phyloP scores from a whole-genome alignment of 1,284 basidiomycete genomes.

The Cystobasidiaceae sp. region DNA sequence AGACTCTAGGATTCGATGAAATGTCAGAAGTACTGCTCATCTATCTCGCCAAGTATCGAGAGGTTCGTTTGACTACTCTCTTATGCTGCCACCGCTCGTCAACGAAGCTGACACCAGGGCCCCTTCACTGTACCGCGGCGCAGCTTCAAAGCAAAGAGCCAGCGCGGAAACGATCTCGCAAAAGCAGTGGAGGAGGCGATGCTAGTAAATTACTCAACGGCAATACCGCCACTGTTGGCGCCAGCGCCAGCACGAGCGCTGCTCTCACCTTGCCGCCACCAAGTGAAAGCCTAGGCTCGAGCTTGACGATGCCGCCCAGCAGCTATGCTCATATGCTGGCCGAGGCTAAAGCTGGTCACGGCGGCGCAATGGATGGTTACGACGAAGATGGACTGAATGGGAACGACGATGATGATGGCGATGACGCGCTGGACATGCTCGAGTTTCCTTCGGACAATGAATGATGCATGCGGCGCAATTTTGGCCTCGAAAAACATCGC shows the following conservation, averaged over 20 bases:
- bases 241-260: no score
- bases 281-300: no score
- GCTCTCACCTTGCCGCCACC: no score
- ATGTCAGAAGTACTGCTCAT: constrained; percentile 86
- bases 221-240: no score
- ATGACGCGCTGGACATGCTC: constrained; percentile 15
- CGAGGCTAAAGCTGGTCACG: neutral
- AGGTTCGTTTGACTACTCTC: constrained; percentile 54
- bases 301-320: no score
- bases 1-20: constrained; percentile 86
- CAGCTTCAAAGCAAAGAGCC: constrained; percentile 31
- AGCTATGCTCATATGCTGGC: no score
- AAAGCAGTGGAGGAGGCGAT: constrained; percentile 2
- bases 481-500: no score
- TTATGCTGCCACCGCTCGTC: neutral
- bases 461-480: no score
- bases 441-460: constrained; percentile 13
- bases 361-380: neutral
- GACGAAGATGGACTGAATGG: neutral
- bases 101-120: no score
- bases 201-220: no score
- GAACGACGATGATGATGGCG: constrained; percentile 1
- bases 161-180: constrained; percentile 21
- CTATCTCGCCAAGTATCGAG: constrained; percentile 78
- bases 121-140: neutral